Percentiles rank a stretch among this genome's conserved stretches.
phyloP scores from a whole-genome alignment of 2,329 filamentous ascomycete genomes.

The Saccharata proteae region DNA sequence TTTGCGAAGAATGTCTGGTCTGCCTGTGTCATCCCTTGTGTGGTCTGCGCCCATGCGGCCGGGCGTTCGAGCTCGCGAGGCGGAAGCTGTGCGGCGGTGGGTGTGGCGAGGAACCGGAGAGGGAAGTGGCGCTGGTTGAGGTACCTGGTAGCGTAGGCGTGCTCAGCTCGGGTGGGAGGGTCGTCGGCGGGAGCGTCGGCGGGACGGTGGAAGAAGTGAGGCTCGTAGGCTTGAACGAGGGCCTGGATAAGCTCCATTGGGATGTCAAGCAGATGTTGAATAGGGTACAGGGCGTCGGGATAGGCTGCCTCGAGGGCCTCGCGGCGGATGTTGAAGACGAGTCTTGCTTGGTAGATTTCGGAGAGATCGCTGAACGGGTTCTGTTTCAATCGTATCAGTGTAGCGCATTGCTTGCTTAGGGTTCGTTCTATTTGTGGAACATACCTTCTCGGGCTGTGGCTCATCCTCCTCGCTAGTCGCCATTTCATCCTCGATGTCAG shows the following conservation, averaged over 20 bases:
- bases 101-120: slow-evolving; percentile 1
- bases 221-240: background rate
- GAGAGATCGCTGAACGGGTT: background rate
- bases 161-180: background rate
- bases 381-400: background rate
- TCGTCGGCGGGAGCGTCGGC: no score
- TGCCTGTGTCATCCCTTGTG: no score
- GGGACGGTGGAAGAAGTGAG: no score
- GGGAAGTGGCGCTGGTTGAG: background rate
- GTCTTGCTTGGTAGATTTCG: background rate
- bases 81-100: no score
- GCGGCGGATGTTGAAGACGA: slow-evolving; percentile 3
- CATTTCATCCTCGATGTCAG: no score
- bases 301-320: background rate
- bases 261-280: slow-evolving; percentile 1
- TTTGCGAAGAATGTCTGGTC: no score
- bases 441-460: background rate
- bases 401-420: background rate
- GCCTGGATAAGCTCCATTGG: background rate
- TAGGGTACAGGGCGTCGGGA: background rate
- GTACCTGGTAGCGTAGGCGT: background rate
- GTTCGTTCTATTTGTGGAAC: background rate
- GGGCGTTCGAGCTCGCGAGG: no score
- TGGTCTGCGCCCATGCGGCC: no score
- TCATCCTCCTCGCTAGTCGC: background rate